Evolutionary conservation across 768 basidiomycete species (phyloP), one percentile per base, ranked within the genome.

Genomic region (Coprinellus aureogranulatus): DNA sequence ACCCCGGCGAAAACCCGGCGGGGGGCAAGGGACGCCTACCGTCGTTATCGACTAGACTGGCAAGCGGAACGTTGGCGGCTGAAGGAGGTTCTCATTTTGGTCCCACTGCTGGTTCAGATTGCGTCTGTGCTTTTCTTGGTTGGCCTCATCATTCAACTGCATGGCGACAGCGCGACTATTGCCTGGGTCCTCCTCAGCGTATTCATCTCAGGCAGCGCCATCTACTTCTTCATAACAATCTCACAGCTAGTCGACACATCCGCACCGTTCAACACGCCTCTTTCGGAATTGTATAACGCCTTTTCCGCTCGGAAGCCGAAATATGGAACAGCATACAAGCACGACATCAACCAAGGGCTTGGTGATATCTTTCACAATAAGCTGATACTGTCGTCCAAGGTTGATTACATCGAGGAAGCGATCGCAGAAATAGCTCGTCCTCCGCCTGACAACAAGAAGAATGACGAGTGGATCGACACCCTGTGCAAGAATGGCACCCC

Each of bases 71-170:
- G 57, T 46, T 61, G 53, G 31, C 57, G 59, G 39, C 27, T 62
- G 20, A 55, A 61, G 37, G 41, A 55, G 6, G 61, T 64, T 20
- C 57, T 64, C 30, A 57, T 34, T 16, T 49, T 59, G 1, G 53
- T 64, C 10, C 63, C 63, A 2, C 58, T 60, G 39, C 61, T 61
- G 2, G 53, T 64, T 12, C 63, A 64, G 23, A n/a, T 61, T 9
- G 63, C 52, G 22, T 62, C 59, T n/a, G 60, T 62, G 30, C 63
- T 64, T 9, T 64, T 64, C 54, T 58, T 60, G 28, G 59, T 37
- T 22, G 63, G 63, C 23, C 59, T 64, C 28, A 51, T 62, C 23
- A 54, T 62, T 12, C 53, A 54, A 44, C 22, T 2, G 23, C n/a
- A 12, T n/a, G 39, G 18, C 9, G 53, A 54, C 22, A 18, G 34